Conservation (phyloP, 768 basidiomycete genomes). For the Tricholoma saponaceum region DNA sequence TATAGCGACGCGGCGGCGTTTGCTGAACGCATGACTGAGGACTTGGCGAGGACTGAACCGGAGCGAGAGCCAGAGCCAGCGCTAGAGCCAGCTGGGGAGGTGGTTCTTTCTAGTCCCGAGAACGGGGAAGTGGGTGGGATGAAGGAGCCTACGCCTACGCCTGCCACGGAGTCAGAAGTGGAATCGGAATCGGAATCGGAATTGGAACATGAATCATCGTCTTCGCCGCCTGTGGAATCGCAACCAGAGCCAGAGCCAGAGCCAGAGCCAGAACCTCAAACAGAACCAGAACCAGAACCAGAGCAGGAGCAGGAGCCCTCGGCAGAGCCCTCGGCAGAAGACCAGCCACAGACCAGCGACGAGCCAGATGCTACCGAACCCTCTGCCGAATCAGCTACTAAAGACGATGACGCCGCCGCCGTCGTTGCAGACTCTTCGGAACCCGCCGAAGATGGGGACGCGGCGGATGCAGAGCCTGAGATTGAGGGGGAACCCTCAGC, state of each 20-base stretch:
- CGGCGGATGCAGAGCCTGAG: not conserved
- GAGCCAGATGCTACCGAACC: not conserved
- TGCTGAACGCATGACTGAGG: conserved; percentile 21
- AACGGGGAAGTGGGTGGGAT: not conserved
- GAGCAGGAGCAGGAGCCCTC: not conserved
- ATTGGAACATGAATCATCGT: not conserved
- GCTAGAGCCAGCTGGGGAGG: too few species aligned
- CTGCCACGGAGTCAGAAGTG: not conserved
- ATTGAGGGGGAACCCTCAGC: not conserved
- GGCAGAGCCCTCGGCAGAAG: not conserved
- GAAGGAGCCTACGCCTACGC: not conserved
- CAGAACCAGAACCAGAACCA: not conserved
- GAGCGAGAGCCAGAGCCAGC: too few species aligned
- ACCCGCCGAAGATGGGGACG: not conserved
- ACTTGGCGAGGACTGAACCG: conserved; percentile 17
- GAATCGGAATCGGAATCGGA: not conserved
- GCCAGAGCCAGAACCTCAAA: not conserved
- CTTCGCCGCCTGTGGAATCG: not conserved
- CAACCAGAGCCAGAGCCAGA: not conserved
- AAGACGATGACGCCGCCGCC: too few species aligned
- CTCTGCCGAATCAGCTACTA: too few species aligned
- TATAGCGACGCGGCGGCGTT: conserved; percentile 40
- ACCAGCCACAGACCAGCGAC: not conserved
- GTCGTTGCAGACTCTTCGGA: not conserved
- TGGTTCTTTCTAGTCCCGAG: not conserved